Evolutionary conservation across 1,284 basidiomycete genomes (phyloP).

Genomic region (Ceratobasidium sp.): DNA sequence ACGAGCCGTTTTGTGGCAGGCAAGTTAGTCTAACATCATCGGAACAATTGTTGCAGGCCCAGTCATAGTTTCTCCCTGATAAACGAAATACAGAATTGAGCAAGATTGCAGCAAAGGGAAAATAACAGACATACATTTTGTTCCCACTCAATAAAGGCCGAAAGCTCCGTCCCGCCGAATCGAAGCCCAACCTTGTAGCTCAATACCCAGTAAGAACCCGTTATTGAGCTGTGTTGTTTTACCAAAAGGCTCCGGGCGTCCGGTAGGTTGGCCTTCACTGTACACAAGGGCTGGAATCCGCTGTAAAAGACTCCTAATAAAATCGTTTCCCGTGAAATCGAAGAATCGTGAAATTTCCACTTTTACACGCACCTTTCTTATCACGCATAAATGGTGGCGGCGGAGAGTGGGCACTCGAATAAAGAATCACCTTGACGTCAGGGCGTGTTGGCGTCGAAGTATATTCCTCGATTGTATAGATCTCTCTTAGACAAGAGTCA

Average conservation of each 20-base stretch:
- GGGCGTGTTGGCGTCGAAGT: too few relatives aligned
- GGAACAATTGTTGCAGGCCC: too few relatives aligned
- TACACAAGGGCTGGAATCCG: neutral
- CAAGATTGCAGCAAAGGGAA: too few relatives aligned
- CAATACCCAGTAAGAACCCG: slow-evolving; percentile 4
- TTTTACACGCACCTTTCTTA: neutral
- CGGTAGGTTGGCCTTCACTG: neutral
- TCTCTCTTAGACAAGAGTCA: neutral
- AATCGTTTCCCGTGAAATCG: too few relatives aligned
- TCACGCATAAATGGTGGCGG: neutral
- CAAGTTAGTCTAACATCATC: too few relatives aligned
- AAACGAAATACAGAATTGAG: too few relatives aligned
- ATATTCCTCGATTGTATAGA: too few relatives aligned
- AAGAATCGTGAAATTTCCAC: too few relatives aligned
- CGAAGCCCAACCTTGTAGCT: slow-evolving; percentile 3
- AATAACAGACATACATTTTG: slow-evolving; percentile 8
- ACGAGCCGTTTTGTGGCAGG: too few relatives aligned
- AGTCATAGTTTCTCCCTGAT: too few relatives aligned
- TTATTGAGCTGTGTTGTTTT: neutral
- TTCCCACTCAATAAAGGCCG: slow-evolving; percentile 19
- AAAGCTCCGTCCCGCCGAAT: slow-evolving; percentile 12
- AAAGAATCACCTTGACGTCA: neutral
- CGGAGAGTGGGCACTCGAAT: neutral
- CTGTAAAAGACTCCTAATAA: neutral
- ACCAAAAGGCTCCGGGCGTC: neutral